Conservation (phyloP, 2,329 filamentous ascomycete genomes). For the Calonectria hawksworthii region DNA sequence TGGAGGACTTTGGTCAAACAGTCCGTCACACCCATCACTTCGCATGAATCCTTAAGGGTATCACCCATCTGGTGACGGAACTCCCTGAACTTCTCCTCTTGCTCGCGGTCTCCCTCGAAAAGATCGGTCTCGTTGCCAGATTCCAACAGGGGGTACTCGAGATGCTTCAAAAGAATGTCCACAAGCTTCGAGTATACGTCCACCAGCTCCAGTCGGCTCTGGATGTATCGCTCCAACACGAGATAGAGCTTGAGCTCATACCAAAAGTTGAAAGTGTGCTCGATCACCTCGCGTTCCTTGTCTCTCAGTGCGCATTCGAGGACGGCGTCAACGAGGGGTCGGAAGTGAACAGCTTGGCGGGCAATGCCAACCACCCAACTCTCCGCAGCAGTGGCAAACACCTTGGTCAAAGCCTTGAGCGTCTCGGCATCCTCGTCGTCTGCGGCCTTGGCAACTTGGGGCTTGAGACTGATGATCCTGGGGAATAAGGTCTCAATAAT, state of each 20-base stretch:
- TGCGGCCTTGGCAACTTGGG: slow-evolving; percentile 81
- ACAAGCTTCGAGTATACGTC: slow-evolving; percentile 92
- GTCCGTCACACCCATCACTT: slow-evolving; percentile 93
- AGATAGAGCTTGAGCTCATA: slow-evolving; percentile 98
- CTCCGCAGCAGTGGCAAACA: slow-evolving; percentile 94
- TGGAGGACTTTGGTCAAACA: slow-evolving; percentile 91
- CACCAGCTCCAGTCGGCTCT: slow-evolving; percentile 81
- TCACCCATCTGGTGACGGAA: slow-evolving; percentile 98
- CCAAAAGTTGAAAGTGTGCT: slow-evolving; percentile 97
- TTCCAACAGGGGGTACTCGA: slow-evolving; percentile 87
- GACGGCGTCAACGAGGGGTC: slow-evolving; percentile 87
- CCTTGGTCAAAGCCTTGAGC: slow-evolving; percentile 88
- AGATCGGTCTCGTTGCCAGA: slow-evolving; percentile 82
- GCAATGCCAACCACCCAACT: slow-evolving; percentile 95
- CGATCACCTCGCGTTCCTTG: slow-evolving; percentile 90
- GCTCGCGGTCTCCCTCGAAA: slow-evolving; percentile 95
- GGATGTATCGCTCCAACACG: slow-evolving; percentile 88
- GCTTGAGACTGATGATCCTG: slow-evolving; percentile 80
- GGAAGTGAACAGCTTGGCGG: slow-evolving; percentile 84
- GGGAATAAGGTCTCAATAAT: slow-evolving; percentile 89
- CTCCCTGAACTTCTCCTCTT: slow-evolving; percentile 96
- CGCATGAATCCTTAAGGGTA: slow-evolving; percentile 95
- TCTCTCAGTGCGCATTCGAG: slow-evolving; percentile 93
- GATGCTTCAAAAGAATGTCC: slow-evolving; percentile 90
- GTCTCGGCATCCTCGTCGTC: slow-evolving; percentile 87